Conservation (phyloP, 192 early-diverging fungal species). For the Linnemannia hyalina region DNA sequence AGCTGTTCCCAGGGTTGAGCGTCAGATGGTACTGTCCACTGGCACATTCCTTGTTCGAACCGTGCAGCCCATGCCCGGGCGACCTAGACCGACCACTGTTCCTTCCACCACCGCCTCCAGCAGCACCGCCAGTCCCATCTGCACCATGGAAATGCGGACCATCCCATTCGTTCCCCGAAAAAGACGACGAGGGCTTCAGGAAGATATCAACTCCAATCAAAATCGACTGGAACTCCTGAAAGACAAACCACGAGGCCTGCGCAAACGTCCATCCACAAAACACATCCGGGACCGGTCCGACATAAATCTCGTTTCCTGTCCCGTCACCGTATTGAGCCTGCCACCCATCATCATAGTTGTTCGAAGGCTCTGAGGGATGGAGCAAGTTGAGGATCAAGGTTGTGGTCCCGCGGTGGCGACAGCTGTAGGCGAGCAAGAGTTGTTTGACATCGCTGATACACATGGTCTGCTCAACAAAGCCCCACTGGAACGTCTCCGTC, state of each 20-base stretch:
- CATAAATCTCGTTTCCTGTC: constrained; percentile 74
- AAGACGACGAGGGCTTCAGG: constrained; percentile 7
- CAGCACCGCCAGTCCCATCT: background rate
- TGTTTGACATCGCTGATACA: constrained; percentile 67
- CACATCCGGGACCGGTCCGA: constrained; percentile 59
- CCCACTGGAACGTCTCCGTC: constrained; percentile 72
- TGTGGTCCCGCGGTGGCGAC: constrained; percentile 66
- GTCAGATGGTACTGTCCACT: constrained; percentile 57
- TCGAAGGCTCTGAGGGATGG: constrained; percentile 65
- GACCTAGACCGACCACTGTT: background rate
- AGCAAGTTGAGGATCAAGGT: constrained; percentile 77
- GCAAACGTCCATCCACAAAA: constrained; percentile 74
- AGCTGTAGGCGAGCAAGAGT: constrained; percentile 66
- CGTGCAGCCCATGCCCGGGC: background rate
- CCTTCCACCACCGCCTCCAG: background rate
- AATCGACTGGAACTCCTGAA: constrained; percentile 47
- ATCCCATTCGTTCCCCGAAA: background rate
- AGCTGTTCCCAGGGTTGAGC: constrained; percentile 73
- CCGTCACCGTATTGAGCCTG: constrained; percentile 80
- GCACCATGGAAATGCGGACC: constrained; percentile 20
- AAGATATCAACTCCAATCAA: constrained; percentile 53
- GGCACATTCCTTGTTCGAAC: background rate
- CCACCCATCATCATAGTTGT: constrained; percentile 73
- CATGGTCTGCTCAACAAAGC: constrained; percentile 62
- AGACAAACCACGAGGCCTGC: constrained; percentile 65